A percentile compares a stretch with the other conserved stretches of the same genome.
phyloP scores from a whole-genome alignment of 306 rosid genomes.

The Inga oerstediana region DNA sequence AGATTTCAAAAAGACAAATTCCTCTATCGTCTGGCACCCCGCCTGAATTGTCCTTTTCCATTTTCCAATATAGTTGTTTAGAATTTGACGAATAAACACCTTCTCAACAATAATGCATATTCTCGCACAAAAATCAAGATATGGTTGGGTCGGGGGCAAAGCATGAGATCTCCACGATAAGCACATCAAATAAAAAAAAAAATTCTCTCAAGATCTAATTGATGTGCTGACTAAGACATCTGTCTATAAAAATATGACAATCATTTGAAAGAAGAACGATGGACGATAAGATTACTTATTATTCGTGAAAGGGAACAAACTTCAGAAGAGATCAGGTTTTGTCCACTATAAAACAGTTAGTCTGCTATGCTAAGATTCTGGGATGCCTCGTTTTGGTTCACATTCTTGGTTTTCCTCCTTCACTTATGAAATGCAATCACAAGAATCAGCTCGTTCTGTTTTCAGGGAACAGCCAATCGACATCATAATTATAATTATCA shows the following conservation, averaged over 20 bases:
- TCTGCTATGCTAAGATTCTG: background rate
- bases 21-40: no score
- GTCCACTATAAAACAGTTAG: background rate
- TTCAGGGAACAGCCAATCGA: conserved; percentile 29
- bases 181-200: background rate
- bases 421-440: conserved; percentile 14
- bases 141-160: background rate
- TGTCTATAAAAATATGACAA: background rate
- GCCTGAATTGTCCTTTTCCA: no score
- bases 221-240: conserved; percentile 25
- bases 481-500: conserved; percentile 1
- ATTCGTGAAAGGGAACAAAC: background rate
- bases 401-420: conserved; percentile 31
- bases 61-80: no score
- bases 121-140: no score
- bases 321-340: background rate
- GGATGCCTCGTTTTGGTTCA: conserved; percentile 30
- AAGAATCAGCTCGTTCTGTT: conserved; percentile 28
- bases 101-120: no score
- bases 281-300: background rate
- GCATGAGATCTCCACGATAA: conserved; percentile 8
- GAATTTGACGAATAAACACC: no score
- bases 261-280: background rate
- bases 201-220: background rate
- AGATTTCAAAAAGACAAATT: no score